Percentiles rank a stretch among this genome's conserved stretches.
phyloP scores from a whole-genome alignment of 2,329 filamentous ascomycete species.

The Talaromyces islandicus region DNA sequence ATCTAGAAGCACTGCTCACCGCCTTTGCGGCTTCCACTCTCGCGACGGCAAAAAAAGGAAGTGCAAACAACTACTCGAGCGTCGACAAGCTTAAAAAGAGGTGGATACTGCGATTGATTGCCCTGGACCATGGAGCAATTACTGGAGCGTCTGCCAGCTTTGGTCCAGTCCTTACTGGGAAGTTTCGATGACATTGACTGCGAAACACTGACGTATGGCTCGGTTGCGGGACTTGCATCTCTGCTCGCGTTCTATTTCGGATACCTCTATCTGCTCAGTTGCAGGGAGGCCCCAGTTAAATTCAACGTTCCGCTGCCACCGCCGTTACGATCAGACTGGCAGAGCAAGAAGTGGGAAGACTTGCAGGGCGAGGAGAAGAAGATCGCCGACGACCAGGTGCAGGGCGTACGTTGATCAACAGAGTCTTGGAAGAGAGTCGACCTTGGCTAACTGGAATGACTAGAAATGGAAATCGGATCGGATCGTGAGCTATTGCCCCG shows the following conservation, averaged over 20 bases:
- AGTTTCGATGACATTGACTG: conserved; percentile 15
- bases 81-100: not conserved
- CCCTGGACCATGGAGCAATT: conserved; percentile 6
- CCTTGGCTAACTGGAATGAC: conserved; percentile 2
- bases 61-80: too few species aligned
- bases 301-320: conserved; percentile 34
- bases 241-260: conserved; percentile 25
- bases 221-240: conserved; percentile 22
- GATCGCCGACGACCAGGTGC: conserved; percentile 32
- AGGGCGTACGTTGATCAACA: conserved; percentile 29
- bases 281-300: conserved; percentile 27
- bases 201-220: conserved; percentile 19
- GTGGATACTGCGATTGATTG: not conserved
- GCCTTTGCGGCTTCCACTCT: not conserved
- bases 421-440: not conserved
- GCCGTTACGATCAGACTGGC: conserved; percentile 26
- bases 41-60: not conserved
- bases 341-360: conserved; percentile 30
- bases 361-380: conserved; percentile 26
- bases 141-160: conserved; percentile 12
- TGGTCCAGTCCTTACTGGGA: conserved; percentile 16
- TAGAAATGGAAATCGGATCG: conserved; percentile 35
- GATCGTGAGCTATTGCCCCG: conserved; percentile 58
- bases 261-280: conserved; percentile 24
- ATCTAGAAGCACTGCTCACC: not conserved